These are phyloP conservation scores for Linaria vulgaris DNA, from an alignment of 257 asterid genomes.

Conservation along the genomic window DNA sequence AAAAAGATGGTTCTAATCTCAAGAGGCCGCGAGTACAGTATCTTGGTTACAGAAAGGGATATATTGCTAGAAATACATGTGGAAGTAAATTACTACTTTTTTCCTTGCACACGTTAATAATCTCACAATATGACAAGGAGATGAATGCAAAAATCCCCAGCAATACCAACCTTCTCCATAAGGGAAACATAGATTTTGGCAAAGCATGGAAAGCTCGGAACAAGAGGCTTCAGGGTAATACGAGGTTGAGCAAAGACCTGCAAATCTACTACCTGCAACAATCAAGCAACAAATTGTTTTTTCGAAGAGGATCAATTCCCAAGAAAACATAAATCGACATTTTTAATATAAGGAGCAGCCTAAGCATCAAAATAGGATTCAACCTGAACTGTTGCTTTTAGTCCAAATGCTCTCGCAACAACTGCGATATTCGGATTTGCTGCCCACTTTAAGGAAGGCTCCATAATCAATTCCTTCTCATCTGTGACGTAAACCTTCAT, in stretches of 20 bases:
- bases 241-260: slow-evolving; percentile 96
- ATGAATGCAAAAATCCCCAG: too few relatives aligned
- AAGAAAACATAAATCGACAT: too few relatives aligned
- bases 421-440: slow-evolving; percentile 83
- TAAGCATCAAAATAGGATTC: too few relatives aligned
- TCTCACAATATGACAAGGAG: too few relatives aligned
- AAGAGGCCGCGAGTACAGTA: too few relatives aligned
- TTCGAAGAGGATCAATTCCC: slow-evolving; percentile 2
- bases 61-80: too few relatives aligned
- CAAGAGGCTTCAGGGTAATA: slow-evolving; percentile 91
- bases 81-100: too few relatives aligned
- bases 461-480: slow-evolving; percentile 95
- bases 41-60: too few relatives aligned
- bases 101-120: too few relatives aligned
- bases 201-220: slow-evolving; percentile 98
- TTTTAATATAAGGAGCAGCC: too few relatives aligned
- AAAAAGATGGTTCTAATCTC: too few relatives aligned
- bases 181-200: slow-evolving; percentile 73
- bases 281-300: slow-evolving; percentile 16
- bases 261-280: slow-evolving; percentile 81
- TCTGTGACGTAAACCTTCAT: slow-evolving; percentile 63
- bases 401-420: slow-evolving; percentile 76
- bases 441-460: slow-evolving; percentile 97
- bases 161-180: slow-evolving; percentile 82
- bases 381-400: slow-evolving; percentile 93